Conservation (phyloP, 164 flowering plant species). For the Nymphaea thermarum region DNA sequence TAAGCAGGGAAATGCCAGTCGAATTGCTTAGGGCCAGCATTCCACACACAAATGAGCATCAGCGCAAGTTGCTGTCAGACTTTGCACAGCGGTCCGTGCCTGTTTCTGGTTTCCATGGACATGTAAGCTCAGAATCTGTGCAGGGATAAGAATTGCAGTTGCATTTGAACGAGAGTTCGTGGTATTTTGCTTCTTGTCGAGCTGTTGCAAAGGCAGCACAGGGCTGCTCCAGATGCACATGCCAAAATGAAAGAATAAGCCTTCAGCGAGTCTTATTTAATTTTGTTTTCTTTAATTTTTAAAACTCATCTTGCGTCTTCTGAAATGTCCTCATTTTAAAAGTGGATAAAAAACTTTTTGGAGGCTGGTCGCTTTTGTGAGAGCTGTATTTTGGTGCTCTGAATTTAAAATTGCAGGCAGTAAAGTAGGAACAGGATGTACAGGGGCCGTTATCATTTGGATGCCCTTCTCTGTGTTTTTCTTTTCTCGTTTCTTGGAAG, state of each 20-base stretch:
- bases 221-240: not conserved
- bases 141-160: constrained; percentile 13
- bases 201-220: not conserved
- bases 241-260: not conserved
- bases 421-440: constrained; percentile 14
- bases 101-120: constrained; percentile 28
- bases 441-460: constrained; percentile 10
- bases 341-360: constrained; percentile 9
- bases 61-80: constrained; percentile 55
- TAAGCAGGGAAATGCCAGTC: constrained; percentile 77
- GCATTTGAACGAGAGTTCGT: constrained; percentile 2
- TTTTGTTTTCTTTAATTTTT: constrained; percentile 2
- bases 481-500: not conserved
- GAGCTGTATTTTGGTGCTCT: constrained; percentile 38
- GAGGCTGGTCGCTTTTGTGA: constrained; percentile 17
- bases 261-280: not conserved
- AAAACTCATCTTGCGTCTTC: not conserved
- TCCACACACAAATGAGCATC: constrained; percentile 81
- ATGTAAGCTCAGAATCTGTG: constrained; percentile 31
- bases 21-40: constrained; percentile 81
- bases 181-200: not conserved
- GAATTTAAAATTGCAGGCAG: constrained; percentile 14
- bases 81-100: constrained; percentile 82
- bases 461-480: constrained; percentile 3
- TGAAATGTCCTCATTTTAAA: constrained; percentile 1